Base-by-base conservation (phyloP, 352 stramenopile genomes). In the Pythium utonaiense region DNA sequence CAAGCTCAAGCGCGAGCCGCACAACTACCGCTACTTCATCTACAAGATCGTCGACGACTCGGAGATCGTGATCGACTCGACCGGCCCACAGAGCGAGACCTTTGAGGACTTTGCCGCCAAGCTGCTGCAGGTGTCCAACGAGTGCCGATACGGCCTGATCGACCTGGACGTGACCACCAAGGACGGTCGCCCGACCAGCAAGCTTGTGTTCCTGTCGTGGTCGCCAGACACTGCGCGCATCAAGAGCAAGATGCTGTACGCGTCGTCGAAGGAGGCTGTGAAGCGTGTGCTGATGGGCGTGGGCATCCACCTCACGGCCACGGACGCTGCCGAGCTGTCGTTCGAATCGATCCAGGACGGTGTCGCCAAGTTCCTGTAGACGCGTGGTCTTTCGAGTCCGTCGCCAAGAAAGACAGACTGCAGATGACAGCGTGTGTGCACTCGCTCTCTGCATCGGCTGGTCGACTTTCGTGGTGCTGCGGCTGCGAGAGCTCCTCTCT, bases 191-290 rank as follows among this genome's bases (percentile, higher is more conserved):
- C 81, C 86, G 27, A 92, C 78, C 51, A 92, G 80, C 71, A 97
- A 97, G 84, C 69, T 97, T 34, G 81, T 97, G 17, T 96, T 97
- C 64, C 73, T 97, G 53, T 96, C 91, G 41, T 97, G 81, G 81
- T 98, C 93, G 58, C 95, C 95, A 21, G 95, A 98, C 73, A 97
- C 85, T 53, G 87, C 91, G 3, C 78, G 73, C 16, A 86, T 98
- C 53, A 96, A 97, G 78, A 82, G 79, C 53, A 98, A 98, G 81
- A 98, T 98, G 95, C 63, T 98, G 34, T 98, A 98, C 82, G 85
- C 86, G 55, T 91, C 89, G 19, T 98, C 89, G 25, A 98, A 98
- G 80, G 93, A 98, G 73, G 79, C 89, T 45, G 87, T 98, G 70
- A 98, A 98, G 80, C 81, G 78, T 66, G 90, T 95, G 48, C 76